phyloP scores from a whole-genome alignment of 2,329 filamentous ascomycete genomes.

The Gnomoniopsis sp. region DNA sequence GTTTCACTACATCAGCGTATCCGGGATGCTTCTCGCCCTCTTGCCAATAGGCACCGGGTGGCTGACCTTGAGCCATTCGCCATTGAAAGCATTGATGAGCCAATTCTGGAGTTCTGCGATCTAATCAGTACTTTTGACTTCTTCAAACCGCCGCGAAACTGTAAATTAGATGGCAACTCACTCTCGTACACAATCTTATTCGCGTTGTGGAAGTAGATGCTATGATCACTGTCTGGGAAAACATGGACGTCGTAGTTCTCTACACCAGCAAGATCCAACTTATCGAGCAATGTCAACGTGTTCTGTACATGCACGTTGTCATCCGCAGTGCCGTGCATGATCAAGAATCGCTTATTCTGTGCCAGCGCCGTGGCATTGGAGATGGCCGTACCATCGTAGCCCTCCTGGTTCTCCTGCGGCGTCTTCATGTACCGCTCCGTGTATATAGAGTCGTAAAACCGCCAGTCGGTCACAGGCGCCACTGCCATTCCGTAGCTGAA shows the following conservation, averaged over 20 bases:
- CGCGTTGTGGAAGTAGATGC: constrained; percentile 92
- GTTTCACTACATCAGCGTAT: not conserved
- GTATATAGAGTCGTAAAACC: constrained; percentile 91
- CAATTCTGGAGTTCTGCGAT: constrained; percentile 72
- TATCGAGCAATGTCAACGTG: constrained; percentile 81
- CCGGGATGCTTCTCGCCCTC: constrained; percentile 11
- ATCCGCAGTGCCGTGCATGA: constrained; percentile 96
- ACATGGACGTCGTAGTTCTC: constrained; percentile 97
- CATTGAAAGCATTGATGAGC: constrained; percentile 97
- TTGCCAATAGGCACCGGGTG: constrained; percentile 43
- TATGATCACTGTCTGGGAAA: constrained; percentile 94
- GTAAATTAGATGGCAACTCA: constrained; percentile 45
- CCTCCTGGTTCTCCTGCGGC: constrained; percentile 73
- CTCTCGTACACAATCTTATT: constrained; percentile 90
- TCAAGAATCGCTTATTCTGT: constrained; percentile 78
- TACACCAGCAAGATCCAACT: constrained; percentile 73
- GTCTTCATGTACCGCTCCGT: constrained; percentile 97
- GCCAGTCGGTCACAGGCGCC: constrained; percentile 97
- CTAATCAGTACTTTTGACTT: not conserved
- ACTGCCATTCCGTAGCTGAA: constrained; percentile 98
- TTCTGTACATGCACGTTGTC: constrained; percentile 99
- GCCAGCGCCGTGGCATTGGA: constrained; percentile 69
- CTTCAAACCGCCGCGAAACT: not conserved
- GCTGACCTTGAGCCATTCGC: constrained; percentile 73
- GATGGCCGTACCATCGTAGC: constrained; percentile 75